Base-by-base conservation (phyloP, 2,329 filamentous ascomycete genomes). In the Venturia oleaginea region DNA sequence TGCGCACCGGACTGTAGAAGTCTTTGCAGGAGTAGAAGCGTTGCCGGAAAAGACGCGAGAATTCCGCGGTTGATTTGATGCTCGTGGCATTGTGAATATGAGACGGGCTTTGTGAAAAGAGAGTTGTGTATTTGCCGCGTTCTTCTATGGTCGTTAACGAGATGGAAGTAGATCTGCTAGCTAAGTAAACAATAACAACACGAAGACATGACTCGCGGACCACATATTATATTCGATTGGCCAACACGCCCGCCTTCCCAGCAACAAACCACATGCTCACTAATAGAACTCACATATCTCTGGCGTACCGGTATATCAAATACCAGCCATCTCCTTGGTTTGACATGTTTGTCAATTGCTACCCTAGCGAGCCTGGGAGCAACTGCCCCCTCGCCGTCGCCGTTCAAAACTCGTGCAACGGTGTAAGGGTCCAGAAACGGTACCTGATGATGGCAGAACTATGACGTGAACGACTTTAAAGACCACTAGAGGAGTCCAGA, bases 41-140 rank as follows among this genome's bases (percentile, higher is more conserved):
- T 38, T 38, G 59, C 64, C 64, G n/a, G 64, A 65, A 40, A 65
- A 63, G 59, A 57, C 64, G 42, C 64, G 64, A 3, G 63, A 64
- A 8, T 32, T 57, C 8, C 63, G 63, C 54, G 63, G 63, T 40
- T 55, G 37, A 57, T 64, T 64, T 7, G 63, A 60, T 19, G 61
- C 63, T 42, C 63, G 32, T n/a, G 63, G 63, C 63, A 64, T 64
- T 43, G 42, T 61, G 55, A 15, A 22, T 62, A 27, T 57, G 24
- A n/a, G 27, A 3, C 8, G 8, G 11, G 13, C 19, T 55, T 8
- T 30, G 27, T 55, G 34, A 15, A n/a, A 6, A 57, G 27, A 57
- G 51, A 10, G 13, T 32, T 34, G 51, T 57, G 24, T 54, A 22
- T 19, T 57, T n/a, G 51, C 34, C 51, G 51, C 51, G 51, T 57